Percentiles rank a stretch among this genome's conserved stretches.
phyloP scores from a whole-genome alignment of 495 filamentous ascomycete species.

The Bacidia rubella region DNA sequence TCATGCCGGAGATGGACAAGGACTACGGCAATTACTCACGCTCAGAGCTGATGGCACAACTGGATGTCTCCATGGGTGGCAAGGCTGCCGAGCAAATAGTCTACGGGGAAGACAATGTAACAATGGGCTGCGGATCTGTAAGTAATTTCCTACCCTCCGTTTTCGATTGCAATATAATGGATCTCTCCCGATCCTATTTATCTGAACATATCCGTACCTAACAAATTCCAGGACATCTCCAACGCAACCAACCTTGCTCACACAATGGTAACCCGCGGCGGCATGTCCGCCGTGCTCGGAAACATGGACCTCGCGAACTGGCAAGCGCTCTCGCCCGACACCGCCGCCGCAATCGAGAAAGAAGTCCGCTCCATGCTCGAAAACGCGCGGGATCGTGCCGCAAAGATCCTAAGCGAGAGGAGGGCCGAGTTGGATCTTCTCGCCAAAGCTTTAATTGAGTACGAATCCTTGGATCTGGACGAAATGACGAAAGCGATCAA shows the following conservation, averaged over 20 bases:
- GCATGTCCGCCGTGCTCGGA: conserved; percentile 80
- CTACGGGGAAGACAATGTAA: conserved; percentile 76
- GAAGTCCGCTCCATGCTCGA: conserved; percentile 80
- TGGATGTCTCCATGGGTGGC: conserved; percentile 78
- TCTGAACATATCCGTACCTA: not conserved
- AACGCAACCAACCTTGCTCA: conserved; percentile 67
- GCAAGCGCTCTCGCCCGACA: conserved; percentile 66
- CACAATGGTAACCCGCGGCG: conserved; percentile 68
- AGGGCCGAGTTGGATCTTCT: conserved; percentile 74
- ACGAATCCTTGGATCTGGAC: conserved; percentile 75
- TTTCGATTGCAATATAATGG: not conserved
- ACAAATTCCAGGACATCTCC: conserved; percentile 54
- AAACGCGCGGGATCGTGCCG: conserved; percentile 63
- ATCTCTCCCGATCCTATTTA: conserved; percentile 14
- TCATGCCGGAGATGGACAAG: conserved; percentile 79
- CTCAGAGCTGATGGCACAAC: conserved; percentile 48
- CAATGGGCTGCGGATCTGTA: conserved; percentile 66
- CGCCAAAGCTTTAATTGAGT: conserved; percentile 80
- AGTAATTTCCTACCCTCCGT: conserved; percentile 18
- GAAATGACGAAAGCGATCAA: conserved; percentile 80
- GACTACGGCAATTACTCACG: conserved; percentile 52
- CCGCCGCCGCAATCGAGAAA: conserved; percentile 66
- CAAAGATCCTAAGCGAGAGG: conserved; percentile 46
- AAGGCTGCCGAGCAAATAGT: conserved; percentile 91
- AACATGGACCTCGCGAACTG: conserved; percentile 77